phyloP scores from a whole-genome alignment of 139 green algal genomes.

The Ettlia oleoabundans region DNA sequence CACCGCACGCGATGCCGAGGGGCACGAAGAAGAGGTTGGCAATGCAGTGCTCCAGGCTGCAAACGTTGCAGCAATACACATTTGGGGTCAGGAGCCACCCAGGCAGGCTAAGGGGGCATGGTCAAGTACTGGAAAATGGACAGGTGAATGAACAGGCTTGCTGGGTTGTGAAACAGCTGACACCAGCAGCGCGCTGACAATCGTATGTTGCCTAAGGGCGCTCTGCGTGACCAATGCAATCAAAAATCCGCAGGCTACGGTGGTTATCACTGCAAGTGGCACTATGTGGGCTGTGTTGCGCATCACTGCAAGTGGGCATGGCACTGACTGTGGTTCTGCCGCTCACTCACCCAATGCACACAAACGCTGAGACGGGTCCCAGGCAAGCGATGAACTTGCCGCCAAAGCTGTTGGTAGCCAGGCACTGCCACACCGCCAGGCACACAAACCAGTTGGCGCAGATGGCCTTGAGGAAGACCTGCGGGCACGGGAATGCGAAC shows the following conservation, averaged over 20 bases:
- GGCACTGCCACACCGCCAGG: slow-evolving; percentile 83
- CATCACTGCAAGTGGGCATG: neutral
- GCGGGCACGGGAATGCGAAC: neutral
- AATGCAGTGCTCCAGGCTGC: slow-evolving; percentile 86
- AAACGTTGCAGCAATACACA: neutral
- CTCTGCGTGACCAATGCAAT: no score
- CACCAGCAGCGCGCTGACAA: no score
- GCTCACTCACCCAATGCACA: slow-evolving; percentile 49
- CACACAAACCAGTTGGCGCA: slow-evolving; percentile 94
- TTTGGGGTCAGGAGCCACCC: neutral
- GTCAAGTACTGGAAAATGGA: no score
- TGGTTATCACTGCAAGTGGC: no score
- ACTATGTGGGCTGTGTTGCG: neutral
- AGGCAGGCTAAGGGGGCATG: no score
- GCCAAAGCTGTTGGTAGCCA: slow-evolving; percentile 64
- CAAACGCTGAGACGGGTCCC: slow-evolving; percentile 84
- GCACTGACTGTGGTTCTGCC: neutral
- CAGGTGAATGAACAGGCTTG: no score
- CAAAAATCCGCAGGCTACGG: no score
- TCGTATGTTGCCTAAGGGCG: no score
- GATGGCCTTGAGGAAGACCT: slow-evolving; percentile 77
- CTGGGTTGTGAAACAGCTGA: no score
- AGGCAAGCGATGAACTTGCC: slow-evolving; percentile 86
- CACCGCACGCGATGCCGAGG: slow-evolving; percentile 31
- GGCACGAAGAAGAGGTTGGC: slow-evolving; percentile 81